These are phyloP conservation scores for Graphium sp. DNA, from an alignment of 2,329 filamentous ascomycete species.

Conservation along the genomic window DNA sequence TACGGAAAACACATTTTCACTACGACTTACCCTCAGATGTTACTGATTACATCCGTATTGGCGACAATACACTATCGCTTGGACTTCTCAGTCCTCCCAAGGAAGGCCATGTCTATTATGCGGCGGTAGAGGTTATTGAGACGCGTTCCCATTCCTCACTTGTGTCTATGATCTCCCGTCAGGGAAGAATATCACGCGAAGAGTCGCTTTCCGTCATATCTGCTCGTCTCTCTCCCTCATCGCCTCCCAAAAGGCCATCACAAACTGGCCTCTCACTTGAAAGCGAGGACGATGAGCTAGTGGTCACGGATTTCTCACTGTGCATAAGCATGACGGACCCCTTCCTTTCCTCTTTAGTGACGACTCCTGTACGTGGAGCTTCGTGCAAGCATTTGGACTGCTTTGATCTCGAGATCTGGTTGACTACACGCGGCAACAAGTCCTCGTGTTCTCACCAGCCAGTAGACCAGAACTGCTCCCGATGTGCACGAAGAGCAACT, in stretches of 20 bases:
- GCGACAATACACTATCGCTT: slow-evolving; percentile 45
- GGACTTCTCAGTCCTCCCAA: slow-evolving; percentile 15
- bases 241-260: not conserved
- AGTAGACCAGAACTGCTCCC: slow-evolving; percentile 18
- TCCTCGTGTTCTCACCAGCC: slow-evolving; percentile 16
- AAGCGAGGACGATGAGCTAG: slow-evolving; percentile 1
- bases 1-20: slow-evolving; percentile 55
- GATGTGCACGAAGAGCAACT: slow-evolving; percentile 4
- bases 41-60: slow-evolving; percentile 38
- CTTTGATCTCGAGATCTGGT: slow-evolving; percentile 75
- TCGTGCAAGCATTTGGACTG: slow-evolving; percentile 68
- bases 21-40: slow-evolving; percentile 65
- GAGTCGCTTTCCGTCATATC: slow-evolving; percentile 18
- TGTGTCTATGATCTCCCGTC: slow-evolving; percentile 21
- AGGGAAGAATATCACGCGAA: too few relatives aligned
- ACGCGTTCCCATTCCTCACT: slow-evolving; percentile 29
- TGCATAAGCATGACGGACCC: slow-evolving; percentile 50
- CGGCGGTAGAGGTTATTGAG: slow-evolving; percentile 56
- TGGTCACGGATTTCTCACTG: slow-evolving; percentile 34
- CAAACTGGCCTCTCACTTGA: too few relatives aligned
- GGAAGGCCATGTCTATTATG: slow-evolving; percentile 26
- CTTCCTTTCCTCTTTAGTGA: slow-evolving; percentile 47
- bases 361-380: slow-evolving; percentile 52
- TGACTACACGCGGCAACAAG: slow-evolving; percentile 44
- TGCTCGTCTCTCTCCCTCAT: slow-evolving; percentile 7